Percentiles rank a stretch among this genome's conserved stretches.
phyloP scores from a whole-genome alignment of 306 rosid species.

The Glycyrrhiza uralensis region DNA sequence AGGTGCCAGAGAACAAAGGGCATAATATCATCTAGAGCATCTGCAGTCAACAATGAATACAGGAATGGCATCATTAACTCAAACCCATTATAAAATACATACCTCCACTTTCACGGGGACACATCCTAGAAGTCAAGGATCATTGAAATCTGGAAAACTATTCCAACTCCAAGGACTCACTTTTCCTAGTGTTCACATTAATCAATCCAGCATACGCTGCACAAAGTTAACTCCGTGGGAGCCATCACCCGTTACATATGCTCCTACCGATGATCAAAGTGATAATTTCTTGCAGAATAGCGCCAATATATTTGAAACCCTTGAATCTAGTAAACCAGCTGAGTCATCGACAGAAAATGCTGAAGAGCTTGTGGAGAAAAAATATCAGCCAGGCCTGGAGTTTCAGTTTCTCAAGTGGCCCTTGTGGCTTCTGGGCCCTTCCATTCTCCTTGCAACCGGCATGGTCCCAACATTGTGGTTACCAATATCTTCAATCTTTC shows the following conservation, averaged over 20 bases:
- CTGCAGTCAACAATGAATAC: constrained; percentile 26
- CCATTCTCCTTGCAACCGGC: constrained; percentile 69
- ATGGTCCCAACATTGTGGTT: constrained; percentile 94
- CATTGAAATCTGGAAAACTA: constrained; percentile 35
- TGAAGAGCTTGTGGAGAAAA: constrained; percentile 34
- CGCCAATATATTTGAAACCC: constrained; percentile 54
- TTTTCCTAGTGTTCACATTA: constrained; percentile 33
- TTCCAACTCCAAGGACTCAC: constrained; percentile 26
- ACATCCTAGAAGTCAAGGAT: constrained; percentile 30
- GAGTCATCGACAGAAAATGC: constrained; percentile 39
- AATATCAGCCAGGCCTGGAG: constrained; percentile 34
- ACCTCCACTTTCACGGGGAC: constrained; percentile 19
- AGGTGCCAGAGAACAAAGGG: constrained; percentile 22
- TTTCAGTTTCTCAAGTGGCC: constrained; percentile 84
- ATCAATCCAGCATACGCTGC: constrained; percentile 45
- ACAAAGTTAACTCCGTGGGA: constrained; percentile 69
- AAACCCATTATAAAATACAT: constrained; percentile 21
- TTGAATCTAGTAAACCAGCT: constrained; percentile 38
- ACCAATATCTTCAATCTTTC: constrained; percentile 73
- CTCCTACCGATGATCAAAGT: constrained; percentile 36
- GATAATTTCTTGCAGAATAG: constrained; percentile 49
- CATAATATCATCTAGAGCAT: not conserved
- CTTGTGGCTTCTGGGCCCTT: constrained; percentile 88
- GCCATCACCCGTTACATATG: constrained; percentile 53
- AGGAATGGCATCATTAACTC: constrained; percentile 50